Evolutionary conservation across 78 protist species (phyloP).

Genomic region (Tieghemostelium lacteum): DNA sequence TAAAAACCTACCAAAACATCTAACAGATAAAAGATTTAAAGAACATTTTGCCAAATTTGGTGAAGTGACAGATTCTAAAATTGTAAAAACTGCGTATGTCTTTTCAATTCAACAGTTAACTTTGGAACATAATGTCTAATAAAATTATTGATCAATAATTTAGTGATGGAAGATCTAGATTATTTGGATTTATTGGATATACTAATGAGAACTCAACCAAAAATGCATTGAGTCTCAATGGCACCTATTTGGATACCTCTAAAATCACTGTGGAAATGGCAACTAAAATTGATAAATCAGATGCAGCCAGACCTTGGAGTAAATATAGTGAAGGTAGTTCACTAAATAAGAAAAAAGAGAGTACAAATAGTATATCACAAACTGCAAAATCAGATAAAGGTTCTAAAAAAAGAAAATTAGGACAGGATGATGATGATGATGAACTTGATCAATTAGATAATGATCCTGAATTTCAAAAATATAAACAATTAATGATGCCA

Average conservation of each 20-base stretch:
- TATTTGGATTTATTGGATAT: slow-evolving; percentile 96
- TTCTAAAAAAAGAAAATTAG: not conserved
- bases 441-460: slow-evolving; percentile 29
- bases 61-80: slow-evolving; percentile 70
- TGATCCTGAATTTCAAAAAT: slow-evolving; percentile 42
- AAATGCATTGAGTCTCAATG: slow-evolving; percentile 83
- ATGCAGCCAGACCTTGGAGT: slow-evolving; percentile 86
- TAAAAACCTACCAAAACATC: slow-evolving; percentile 69
- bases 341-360: slow-evolving; percentile 9
- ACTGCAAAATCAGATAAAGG: not conserved
- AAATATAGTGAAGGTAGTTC: slow-evolving; percentile 85
- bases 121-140: not conserved
- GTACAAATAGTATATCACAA: not conserved
- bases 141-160: not conserved
- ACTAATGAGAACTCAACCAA: slow-evolving; percentile 79
- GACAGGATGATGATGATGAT: not conserved
- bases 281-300: not conserved
- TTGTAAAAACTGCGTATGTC: slow-evolving; percentile 8
- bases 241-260: slow-evolving; percentile 90
- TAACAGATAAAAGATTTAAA: slow-evolving; percentile 57
- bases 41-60: slow-evolving; percentile 67
- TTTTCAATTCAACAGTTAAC: not conserved
- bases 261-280: slow-evolving; percentile 47
- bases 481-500: not conserved
- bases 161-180: slow-evolving; percentile 91